Evolutionary conservation across 352 stramenopile species (phyloP).

Genomic region (Thraustochytrium striatum): DNA sequence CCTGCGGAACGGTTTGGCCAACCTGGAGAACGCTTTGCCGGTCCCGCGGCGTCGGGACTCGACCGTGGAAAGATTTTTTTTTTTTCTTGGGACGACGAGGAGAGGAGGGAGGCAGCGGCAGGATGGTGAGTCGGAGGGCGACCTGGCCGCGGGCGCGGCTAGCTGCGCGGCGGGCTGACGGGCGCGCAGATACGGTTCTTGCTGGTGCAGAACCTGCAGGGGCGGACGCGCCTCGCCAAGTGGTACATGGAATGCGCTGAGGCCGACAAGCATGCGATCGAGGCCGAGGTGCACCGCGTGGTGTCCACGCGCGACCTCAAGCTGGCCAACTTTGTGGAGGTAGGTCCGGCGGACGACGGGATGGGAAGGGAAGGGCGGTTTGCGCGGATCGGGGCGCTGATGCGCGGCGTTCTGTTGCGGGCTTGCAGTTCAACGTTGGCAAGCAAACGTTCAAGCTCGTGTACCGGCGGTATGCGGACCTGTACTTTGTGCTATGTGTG

Average conservation of each 20-base stretch:
- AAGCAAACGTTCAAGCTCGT: slow-evolving; percentile 93
- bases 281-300: slow-evolving; percentile 81
- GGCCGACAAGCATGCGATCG: slow-evolving; percentile 66
- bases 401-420: not conserved
- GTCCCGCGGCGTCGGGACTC: too few relatives aligned
- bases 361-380: not conserved
- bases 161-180: too few relatives aligned
- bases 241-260: slow-evolving; percentile 87
- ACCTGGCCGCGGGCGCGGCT: not conserved
- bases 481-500: slow-evolving; percentile 94
- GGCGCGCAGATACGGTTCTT: slow-evolving; percentile 91
- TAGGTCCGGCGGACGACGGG: not conserved
- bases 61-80: too few relatives aligned
- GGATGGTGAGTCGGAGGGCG: not conserved
- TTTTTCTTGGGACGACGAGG: not conserved
- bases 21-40: too few relatives aligned
- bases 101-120: not conserved
- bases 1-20: too few relatives aligned
- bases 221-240: slow-evolving; percentile 98
- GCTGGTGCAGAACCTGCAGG: slow-evolving; percentile 95
- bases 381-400: not conserved
- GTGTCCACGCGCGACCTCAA: slow-evolving; percentile 78
- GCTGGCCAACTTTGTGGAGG: slow-evolving; percentile 90
- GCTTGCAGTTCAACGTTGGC: slow-evolving; percentile 80
- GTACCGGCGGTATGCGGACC: slow-evolving; percentile 93